Percentiles rank a stretch among this genome's conserved stretches.
Conservation (phyloP, 805 yeast species). For the Pichia nanzhaoensis region DNA sequence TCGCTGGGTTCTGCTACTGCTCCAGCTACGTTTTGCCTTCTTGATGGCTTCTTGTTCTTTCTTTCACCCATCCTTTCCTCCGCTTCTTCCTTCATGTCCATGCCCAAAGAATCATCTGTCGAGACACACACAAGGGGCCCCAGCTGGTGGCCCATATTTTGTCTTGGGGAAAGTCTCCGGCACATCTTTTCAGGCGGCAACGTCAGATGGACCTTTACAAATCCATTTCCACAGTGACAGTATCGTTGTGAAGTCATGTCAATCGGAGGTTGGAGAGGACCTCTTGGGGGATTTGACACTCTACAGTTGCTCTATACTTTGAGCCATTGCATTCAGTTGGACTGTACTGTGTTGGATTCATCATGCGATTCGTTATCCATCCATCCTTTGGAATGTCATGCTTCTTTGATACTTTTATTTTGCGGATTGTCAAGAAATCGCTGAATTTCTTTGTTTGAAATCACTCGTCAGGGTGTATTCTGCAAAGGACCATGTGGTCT, state of each 20-base stretch:
- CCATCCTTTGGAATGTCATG: too few species aligned
- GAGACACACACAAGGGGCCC: conserved; percentile 19
- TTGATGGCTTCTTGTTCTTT: neutral
- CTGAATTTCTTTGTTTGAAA: conserved; percentile 6
- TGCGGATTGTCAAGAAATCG: conserved; percentile 1
- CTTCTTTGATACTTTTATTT: neutral
- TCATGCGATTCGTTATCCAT: too few species aligned
- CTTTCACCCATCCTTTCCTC: neutral
- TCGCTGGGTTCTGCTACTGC: neutral
- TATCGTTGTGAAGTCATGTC: too few species aligned
- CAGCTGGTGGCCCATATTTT: neutral
- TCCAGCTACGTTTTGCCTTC: neutral
- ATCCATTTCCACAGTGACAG: conserved; percentile 9
- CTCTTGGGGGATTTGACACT: too few species aligned
- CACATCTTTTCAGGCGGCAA: conserved; percentile 23
- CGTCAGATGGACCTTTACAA: conserved; percentile 18
- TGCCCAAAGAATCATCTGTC: conserved; percentile 20
- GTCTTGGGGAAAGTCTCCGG: conserved; percentile 29
- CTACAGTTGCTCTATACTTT: neutral
- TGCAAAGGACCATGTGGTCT: conserved; percentile 16
- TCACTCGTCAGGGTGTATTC: conserved; percentile 15
- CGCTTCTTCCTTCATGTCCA: conserved; percentile 1
- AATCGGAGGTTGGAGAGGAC: too few species aligned
- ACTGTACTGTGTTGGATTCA: neutral
- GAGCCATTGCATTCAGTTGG: conserved; percentile 3